A percentile compares a stretch with the other conserved stretches of the same genome.
phyloP scores from a whole-genome alignment of 2,329 filamentous ascomycete genomes.

The Paracamarosporium sp. region DNA sequence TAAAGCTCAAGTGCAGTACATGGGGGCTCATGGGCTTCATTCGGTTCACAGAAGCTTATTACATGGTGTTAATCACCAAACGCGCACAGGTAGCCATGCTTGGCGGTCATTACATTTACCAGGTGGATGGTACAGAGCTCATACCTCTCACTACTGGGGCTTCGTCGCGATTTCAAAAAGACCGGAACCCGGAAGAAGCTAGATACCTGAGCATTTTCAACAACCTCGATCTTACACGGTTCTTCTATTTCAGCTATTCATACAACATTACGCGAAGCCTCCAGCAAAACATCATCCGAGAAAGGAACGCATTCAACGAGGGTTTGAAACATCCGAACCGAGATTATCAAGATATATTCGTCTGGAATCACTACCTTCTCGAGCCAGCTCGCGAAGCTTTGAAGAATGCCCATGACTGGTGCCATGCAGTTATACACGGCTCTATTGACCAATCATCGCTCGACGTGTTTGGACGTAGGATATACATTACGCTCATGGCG shows the following conservation, averaged over 20 bases:
- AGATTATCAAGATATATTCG: conserved; percentile 92
- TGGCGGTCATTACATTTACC: conserved; percentile 94
- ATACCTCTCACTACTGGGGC: conserved; percentile 80
- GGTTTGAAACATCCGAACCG: conserved; percentile 67
- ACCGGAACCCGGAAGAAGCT: conserved; percentile 86
- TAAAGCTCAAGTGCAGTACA: conserved; percentile 86
- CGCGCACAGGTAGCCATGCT: conserved; percentile 95
- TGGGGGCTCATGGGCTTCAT: conserved; percentile 97
- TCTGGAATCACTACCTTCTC: conserved; percentile 94
- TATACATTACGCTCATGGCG: conserved; percentile 94
- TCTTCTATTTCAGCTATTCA: conserved; percentile 98
- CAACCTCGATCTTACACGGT: conserved; percentile 86
- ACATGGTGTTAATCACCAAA: conserved; percentile 97
- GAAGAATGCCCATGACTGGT: conserved; percentile 92
- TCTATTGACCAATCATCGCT: conserved; percentile 87
- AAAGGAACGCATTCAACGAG: conserved; percentile 73
- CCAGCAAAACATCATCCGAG: conserved; percentile 87
- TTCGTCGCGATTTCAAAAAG: conserved; percentile 72
- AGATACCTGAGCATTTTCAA: conserved; percentile 88
- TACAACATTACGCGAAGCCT: conserved; percentile 94
- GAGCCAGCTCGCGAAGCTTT: conserved; percentile 74
- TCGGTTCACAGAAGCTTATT: conserved; percentile 92
- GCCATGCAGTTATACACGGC: conserved; percentile 91
- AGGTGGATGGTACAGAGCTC: conserved; percentile 91
- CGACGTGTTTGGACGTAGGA: conserved; percentile 81